These are phyloP conservation scores for Dentiscutata heterogama DNA, from an alignment of 371 early-diverging fungal genomes.

Conservation along the genomic window DNA sequence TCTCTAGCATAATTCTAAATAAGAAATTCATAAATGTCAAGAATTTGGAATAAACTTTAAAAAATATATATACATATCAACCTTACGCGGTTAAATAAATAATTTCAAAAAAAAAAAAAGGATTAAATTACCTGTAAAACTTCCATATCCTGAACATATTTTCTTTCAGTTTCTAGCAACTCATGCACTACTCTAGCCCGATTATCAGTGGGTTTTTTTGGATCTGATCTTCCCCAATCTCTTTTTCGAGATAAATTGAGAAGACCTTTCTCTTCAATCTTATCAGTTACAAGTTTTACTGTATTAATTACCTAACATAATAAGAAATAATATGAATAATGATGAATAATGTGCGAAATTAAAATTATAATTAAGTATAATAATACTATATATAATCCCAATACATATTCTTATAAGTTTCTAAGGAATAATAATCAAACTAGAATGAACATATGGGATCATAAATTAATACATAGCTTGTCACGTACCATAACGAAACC, in stretches of 20 bases:
- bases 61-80: too few species aligned
- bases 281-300: conserved; percentile 73
- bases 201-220: conserved; percentile 79
- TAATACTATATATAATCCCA: too few species aligned
- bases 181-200: conserved; percentile 90
- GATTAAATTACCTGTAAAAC: conserved; percentile 69
- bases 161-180: conserved; percentile 94
- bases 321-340: not conserved
- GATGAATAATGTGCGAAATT: too few species aligned
- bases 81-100: too few species aligned
- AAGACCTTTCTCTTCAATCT: conserved; percentile 74
- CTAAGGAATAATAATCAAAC: too few species aligned
- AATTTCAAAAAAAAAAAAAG: not conserved
- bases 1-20: conserved; percentile 25
- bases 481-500: conserved; percentile 91
- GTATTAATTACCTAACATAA: conserved; percentile 70
- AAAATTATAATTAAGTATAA: too few species aligned
- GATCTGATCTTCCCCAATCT: conserved; percentile 65
- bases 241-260: conserved; percentile 61
- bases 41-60: too few species aligned
- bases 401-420: too few species aligned
- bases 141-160: conserved; percentile 92
- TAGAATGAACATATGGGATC: too few species aligned
- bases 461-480: too few species aligned
- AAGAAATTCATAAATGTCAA: not conserved